Conservation (phyloP, 192 early-diverging fungal species). For the Irineochytrium annulatum region DNA sequence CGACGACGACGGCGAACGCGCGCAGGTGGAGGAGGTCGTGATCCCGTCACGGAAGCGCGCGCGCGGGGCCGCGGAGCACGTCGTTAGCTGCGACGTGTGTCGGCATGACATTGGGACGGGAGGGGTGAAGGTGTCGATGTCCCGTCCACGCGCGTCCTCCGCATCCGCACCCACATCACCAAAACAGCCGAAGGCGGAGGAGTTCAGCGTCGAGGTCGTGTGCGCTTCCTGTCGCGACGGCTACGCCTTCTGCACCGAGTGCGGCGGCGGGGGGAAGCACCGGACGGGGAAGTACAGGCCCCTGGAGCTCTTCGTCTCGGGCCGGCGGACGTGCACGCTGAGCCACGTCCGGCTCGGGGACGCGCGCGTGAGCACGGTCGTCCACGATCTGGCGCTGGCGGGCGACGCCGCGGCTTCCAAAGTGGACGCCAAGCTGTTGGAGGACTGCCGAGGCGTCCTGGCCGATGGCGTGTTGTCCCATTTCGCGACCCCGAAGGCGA, state of each 20-base stretch:
- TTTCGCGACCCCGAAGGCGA: conserved; percentile 11
- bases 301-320: conserved; percentile 33
- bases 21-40: conserved; percentile 2
- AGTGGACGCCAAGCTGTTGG: neutral
- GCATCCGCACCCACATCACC: neutral
- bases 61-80: conserved; percentile 12
- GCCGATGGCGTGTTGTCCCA: conserved; percentile 10
- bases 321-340: conserved; percentile 35
- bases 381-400: neutral
- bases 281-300: conserved; percentile 47
- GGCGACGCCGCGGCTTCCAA: neutral
- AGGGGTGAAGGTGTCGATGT: conserved; percentile 11
- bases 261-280: conserved; percentile 44
- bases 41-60: conserved; percentile 26
- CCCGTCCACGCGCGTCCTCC: neutral
- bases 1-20: no score
- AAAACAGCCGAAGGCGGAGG: conserved; percentile 1
- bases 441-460: conserved; percentile 9
- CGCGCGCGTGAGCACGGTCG: conserved; percentile 13
- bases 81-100: conserved; percentile 22
- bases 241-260: conserved; percentile 38
- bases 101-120: conserved; percentile 15
- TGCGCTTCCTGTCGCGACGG: conserved; percentile 22
- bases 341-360: conserved; percentile 36
- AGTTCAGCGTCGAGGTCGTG: conserved; percentile 33